A percentile compares a stretch with the other conserved stretches of the same genome.
These are phyloP conservation scores for Apophysomyces trapeziformis DNA, from an alignment of 371 early-diverging fungal genomes.

Conservation along the genomic window DNA sequence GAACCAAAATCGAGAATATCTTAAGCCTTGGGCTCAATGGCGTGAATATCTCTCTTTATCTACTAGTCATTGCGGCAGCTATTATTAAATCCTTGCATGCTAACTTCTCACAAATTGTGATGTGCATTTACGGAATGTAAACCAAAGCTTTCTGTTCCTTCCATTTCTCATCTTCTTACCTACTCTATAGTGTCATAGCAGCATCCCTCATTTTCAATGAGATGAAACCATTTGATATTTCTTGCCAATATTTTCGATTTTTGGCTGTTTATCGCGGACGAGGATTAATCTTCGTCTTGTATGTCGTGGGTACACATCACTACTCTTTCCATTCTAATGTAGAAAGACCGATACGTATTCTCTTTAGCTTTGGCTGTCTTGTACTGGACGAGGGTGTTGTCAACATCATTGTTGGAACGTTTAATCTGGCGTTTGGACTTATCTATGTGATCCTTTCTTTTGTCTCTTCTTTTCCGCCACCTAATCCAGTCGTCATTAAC, in stretches of 20 bases:
- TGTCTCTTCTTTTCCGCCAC: conserved; percentile 40
- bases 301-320: conserved; percentile 14
- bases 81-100: conserved; percentile 38
- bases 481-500: conserved; percentile 42
- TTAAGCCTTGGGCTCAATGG: conserved; percentile 42
- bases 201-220: conserved; percentile 40
- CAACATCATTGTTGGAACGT: conserved; percentile 44
- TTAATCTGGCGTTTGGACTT: conserved; percentile 37
- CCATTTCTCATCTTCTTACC: background rate
- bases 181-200: conserved; percentile 35
- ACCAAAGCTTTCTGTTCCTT: background rate
- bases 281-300: conserved; percentile 48
- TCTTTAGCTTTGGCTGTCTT: conserved; percentile 45
- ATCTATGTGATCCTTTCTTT: conserved; percentile 46
- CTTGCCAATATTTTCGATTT: conserved; percentile 37
- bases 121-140: conserved; percentile 54
- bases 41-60: conserved; percentile 39
- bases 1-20: conserved; percentile 48
- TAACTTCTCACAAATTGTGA: conserved; percentile 42
- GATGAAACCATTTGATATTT: conserved; percentile 28
- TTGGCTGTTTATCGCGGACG: conserved; percentile 42
- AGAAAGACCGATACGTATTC: background rate
- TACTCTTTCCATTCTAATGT: background rate
- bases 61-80: conserved; percentile 37
- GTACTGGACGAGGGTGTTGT: conserved; percentile 33